phyloP scores from a whole-genome alignment of 164 flowering plant species.

The Vitis riparia region DNA sequence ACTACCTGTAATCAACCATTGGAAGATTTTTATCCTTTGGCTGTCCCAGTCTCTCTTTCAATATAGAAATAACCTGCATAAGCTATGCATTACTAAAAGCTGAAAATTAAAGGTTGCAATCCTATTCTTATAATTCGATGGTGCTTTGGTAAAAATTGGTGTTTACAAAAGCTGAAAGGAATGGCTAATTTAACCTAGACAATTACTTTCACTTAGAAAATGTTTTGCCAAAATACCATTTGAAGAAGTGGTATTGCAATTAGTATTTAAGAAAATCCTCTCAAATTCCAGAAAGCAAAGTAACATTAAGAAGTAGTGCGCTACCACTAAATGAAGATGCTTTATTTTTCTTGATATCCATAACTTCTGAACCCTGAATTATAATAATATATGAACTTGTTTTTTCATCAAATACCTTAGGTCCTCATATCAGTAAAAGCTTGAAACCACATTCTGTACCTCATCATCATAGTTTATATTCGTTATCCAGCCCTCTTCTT shows the following conservation, averaged over 20 bases:
- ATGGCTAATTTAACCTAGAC: no score
- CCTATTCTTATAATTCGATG: neutral
- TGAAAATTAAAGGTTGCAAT: neutral
- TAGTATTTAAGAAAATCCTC: neutral
- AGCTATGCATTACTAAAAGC: constrained; percentile 1
- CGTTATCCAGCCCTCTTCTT: constrained; percentile 83
- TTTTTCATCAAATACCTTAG: neutral
- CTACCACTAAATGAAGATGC: neutral
- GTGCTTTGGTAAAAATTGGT: no score
- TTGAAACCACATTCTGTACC: constrained; percentile 38
- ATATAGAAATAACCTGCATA: constrained; percentile 65
- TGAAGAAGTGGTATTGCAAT: neutral
- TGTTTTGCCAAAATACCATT: neutral
- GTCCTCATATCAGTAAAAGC: neutral
- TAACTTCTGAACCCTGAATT: neutral
- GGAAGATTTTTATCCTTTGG: constrained; percentile 56
- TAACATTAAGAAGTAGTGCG: neutral
- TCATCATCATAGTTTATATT: constrained; percentile 81
- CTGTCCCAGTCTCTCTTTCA: constrained; percentile 67
- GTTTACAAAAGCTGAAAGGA: no score
- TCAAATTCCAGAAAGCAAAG: neutral
- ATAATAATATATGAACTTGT: neutral
- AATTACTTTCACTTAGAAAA: neutral
- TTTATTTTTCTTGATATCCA: neutral
- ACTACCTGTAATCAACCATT: constrained; percentile 73